A percentile compares a stretch with the other conserved stretches of the same genome.
Evolutionary conservation across 768 basidiomycete species (phyloP).

Genomic region (Pleurotus eryngii): DNA sequence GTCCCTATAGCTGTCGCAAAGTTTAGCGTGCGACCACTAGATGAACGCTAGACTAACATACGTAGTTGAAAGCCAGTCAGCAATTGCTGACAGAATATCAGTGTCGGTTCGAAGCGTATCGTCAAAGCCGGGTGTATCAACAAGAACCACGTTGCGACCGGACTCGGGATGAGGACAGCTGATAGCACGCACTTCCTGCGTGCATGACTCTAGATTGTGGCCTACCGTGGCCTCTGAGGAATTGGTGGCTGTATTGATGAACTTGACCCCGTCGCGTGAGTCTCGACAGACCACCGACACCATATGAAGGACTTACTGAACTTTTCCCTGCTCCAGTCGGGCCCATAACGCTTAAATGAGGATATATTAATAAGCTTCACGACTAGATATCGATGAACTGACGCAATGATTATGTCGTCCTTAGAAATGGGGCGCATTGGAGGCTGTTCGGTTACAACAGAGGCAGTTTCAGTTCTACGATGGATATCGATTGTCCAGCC

Average conservation of each 20-base stretch:
- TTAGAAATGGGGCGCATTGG: constrained; percentile 4
- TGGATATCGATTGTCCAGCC: not conserved
- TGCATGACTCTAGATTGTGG: constrained; percentile 21
- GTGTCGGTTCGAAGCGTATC: constrained; percentile 19
- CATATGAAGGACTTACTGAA: constrained; percentile 11
- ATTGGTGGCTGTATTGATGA: constrained; percentile 21
- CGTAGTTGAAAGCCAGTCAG: constrained; percentile 24
- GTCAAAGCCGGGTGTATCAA: constrained; percentile 31
- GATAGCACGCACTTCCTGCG: constrained; percentile 15
- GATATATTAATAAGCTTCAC: not conserved
- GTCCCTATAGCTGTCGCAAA: not conserved
- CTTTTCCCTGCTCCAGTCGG: constrained; percentile 23
- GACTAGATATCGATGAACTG: not conserved
- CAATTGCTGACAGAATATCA: constrained; percentile 19
- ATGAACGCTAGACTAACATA: not conserved
- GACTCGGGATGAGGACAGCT: constrained; percentile 12
- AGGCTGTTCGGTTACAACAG: not conserved
- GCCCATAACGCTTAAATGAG: constrained; percentile 20
- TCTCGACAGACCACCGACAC: not conserved
- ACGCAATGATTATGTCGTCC: constrained; percentile 13
- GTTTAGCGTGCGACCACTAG: not conserved
- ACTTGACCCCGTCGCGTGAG: constrained; percentile 12
- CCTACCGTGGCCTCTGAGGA: constrained; percentile 16
- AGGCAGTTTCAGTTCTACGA: not conserved
- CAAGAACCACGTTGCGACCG: constrained; percentile 18